A percentile compares a stretch with the other conserved stretches of the same genome.
Evolutionary conservation across 2,329 filamentous ascomycete species (phyloP).

Genomic region (Microsporum audouinii): DNA sequence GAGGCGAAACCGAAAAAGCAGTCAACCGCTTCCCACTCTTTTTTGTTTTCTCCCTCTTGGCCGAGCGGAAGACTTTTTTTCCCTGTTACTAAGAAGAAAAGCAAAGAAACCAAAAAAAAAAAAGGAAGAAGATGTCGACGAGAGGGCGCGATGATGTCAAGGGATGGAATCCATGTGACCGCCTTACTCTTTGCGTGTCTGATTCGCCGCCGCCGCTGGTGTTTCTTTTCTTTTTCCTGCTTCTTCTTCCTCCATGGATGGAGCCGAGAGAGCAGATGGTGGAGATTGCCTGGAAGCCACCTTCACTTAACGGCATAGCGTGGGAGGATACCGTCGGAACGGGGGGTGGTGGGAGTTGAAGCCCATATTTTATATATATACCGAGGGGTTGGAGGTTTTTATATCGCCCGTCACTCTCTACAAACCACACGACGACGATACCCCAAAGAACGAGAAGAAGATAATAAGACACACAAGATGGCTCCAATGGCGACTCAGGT

Average conservation of each 20-base stretch:
- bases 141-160: neutral
- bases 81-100: neutral
- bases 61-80: neutral
- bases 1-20: neutral
- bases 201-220: neutral
- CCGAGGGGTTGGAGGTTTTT: neutral
- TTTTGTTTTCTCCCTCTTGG: neutral
- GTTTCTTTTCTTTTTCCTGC: neutral
- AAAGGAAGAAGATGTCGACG: neutral
- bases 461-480: neutral
- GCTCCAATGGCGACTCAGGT: neutral
- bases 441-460: neutral
- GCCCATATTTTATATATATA: neutral
- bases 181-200: neutral
- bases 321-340: neutral
- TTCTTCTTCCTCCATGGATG: neutral
- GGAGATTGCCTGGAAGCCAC: neutral
- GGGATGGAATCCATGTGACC: neutral
- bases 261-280: neutral
- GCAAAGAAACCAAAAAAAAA: neutral
- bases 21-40: neutral
- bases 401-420: neutral
- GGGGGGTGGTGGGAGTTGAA: neutral
- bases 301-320: conserved; percentile 1
- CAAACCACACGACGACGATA: neutral